Conservation (phyloP, 768 basidiomycete genomes). For the Boletus pseudopeckii region DNA sequence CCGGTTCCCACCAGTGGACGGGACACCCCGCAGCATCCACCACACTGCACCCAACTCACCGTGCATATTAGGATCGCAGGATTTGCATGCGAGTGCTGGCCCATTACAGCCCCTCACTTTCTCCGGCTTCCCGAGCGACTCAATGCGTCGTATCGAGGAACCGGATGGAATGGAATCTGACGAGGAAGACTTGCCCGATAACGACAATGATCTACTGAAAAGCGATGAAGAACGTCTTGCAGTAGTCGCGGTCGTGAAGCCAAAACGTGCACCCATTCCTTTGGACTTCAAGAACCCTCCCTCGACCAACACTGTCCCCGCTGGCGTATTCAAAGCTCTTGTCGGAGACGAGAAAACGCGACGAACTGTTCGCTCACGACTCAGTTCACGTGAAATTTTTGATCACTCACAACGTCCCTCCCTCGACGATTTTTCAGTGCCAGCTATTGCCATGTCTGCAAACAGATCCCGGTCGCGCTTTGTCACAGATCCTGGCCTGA, state of each 20-base stretch:
- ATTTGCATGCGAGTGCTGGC: slow-evolving; percentile 18
- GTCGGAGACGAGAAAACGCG: slow-evolving; percentile 67
- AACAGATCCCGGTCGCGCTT: slow-evolving; percentile 51
- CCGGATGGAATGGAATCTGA: slow-evolving; percentile 8
- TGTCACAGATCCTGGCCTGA: slow-evolving; percentile 55
- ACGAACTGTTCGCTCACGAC: slow-evolving; percentile 68
- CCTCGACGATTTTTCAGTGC: slow-evolving; percentile 71
- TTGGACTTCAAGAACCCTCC: slow-evolving; percentile 69
- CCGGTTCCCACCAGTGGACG: slow-evolving; percentile 61
- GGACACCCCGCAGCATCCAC: slow-evolving; percentile 49
- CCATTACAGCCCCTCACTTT: slow-evolving; percentile 55
- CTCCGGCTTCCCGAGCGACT: slow-evolving; percentile 51
- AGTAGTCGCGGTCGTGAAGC: slow-evolving; percentile 24
- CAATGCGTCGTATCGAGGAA: slow-evolving; percentile 23
- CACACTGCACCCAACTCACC: slow-evolving; percentile 44
- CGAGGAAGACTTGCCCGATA: slow-evolving; percentile 7
- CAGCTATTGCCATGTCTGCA: slow-evolving; percentile 62
- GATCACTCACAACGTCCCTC: slow-evolving; percentile 68
- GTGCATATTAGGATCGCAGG: slow-evolving; percentile 28
- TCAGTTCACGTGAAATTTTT: slow-evolving; percentile 70
- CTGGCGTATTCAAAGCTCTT: slow-evolving; percentile 81
- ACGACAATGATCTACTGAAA: slow-evolving; percentile 9
- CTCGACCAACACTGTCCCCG: slow-evolving; percentile 74
- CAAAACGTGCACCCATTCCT: slow-evolving; percentile 73
- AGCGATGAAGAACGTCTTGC: slow-evolving; percentile 18